Evolutionary conservation across 2,329 filamentous ascomycete species (phyloP), one percentile per base, ranked within the genome.

Genomic region (Biscogniauxia mediterranea): DNA sequence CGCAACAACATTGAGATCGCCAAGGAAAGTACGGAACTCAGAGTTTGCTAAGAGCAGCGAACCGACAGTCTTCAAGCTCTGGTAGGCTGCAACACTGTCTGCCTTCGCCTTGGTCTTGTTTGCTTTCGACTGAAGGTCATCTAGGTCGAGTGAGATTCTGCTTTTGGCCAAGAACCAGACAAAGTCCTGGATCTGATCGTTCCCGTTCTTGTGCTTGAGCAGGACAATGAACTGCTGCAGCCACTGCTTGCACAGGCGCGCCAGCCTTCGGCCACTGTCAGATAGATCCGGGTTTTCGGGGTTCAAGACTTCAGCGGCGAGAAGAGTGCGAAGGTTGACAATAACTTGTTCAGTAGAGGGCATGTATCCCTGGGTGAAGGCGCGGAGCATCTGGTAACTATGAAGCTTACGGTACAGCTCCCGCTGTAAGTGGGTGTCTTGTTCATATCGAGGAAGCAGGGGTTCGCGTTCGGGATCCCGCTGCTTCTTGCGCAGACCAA

Each of bases 141-240:
- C 81, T 1, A 87, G 80, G 68, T 93, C 88, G 3, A 94, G 76
- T 1, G 84, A 84, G 5, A 95, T 79, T 38, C 85, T 84, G n/a
- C 92, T 88, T 72, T 91, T 89, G 64, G 87, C 80, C 54, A 96
- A 76, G 69, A 89, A 93, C 93, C 93, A 97, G 49, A 97, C 81
- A 65, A 97, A 91, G 70, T 97, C 92, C 74, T 98, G 94, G 19
- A 98, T 85, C 74, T 97, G 90, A 75, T 98, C 92, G 17, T 85
- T 77, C 63, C 81, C 80, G 74, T 97, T 97, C 79, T 97, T 98
- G 75, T 93, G 83, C 59, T 86, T 82, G 53, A 97, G 74, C 5
- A 97, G 77, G n/a, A 92, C 86, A 69, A 96, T 94, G 73, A 97
- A 87, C 61, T 93, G 84, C 60, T 87, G 84, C 7, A 97, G 79